Base-by-base conservation (phyloP, 129 eudicot species). In the Apium graveolens region DNA sequence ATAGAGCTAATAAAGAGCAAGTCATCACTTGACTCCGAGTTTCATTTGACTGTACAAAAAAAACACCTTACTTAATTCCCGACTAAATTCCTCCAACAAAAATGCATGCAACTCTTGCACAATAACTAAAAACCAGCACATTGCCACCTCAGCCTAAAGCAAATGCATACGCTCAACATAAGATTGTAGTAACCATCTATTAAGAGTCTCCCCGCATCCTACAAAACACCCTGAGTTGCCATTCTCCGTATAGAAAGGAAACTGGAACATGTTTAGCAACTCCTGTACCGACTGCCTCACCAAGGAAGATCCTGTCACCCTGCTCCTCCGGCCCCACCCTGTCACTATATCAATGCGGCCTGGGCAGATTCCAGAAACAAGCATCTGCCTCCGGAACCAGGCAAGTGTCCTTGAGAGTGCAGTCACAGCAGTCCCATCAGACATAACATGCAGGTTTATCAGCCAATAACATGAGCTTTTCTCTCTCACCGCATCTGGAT, bases 321-420 rank as follows among this genome's bases (percentile, higher is more conserved):
- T 76, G 53, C 99, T 96, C 88, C 99, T 83, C 29, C 97, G 86
- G 26, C 99, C 99, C 99, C 99, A 96, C 4, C 99, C 99, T 3
- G 99, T 96, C 81, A 96, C 97, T 35, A 96, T 96, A 60, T 96
- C 99, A 13, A 96, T 90, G 49, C 99, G 86, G 78, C 85, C 85
- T 0, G 99, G 99, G 42, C 97, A 78, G 32, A 81, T 73, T 3
- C 99, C 97, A 0, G 93, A 88, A 7, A 70, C 44, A 43, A 96
- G 80, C 91, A 92, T 82, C 84, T 92, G 89, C 72, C 82, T 81
- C 14, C 97, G 87, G 81, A 96, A 92, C 97, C 97, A 89, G 27
- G 97, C 99, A 14, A 96, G 90, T 13, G 99, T 96, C 76, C 99
- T 85, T 20, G 99, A 92, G 14, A 96, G 96, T 10, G 99, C 99